These are phyloP conservation scores for Metschnikowia noctiluminum DNA, from an alignment of 805 yeast species.

Conservation along the genomic window DNA sequence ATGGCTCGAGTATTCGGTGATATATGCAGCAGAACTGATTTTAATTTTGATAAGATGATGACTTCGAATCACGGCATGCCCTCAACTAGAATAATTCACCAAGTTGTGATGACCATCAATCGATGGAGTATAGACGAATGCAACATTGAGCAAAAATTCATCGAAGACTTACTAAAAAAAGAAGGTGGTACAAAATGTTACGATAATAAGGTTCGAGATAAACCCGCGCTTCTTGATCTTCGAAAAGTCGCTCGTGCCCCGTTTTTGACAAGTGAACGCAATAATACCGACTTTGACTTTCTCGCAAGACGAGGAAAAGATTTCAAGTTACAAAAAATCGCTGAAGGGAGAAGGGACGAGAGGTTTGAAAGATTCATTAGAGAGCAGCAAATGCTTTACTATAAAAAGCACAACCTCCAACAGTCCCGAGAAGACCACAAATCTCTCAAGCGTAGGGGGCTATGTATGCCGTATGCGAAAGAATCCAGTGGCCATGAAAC, in stretches of 20 bases:
- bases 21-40: slow-evolving; percentile 9
- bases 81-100: neutral
- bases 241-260: slow-evolving; percentile 16
- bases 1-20: slow-evolving; percentile 41
- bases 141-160: slow-evolving; percentile 25
- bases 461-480: slow-evolving; percentile 10
- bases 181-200: neutral
- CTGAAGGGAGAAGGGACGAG: slow-evolving; percentile 26
- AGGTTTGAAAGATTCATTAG: slow-evolving; percentile 21
- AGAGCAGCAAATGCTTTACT: slow-evolving; percentile 25
- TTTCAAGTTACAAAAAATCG: slow-evolving; percentile 23
- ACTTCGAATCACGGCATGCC: slow-evolving; percentile 2
- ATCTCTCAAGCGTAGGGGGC: slow-evolving; percentile 8
- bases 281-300: slow-evolving; percentile 10
- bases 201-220: neutral
- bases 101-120: slow-evolving; percentile 26
- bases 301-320: slow-evolving; percentile 16
- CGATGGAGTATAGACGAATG: slow-evolving; percentile 35
- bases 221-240: slow-evolving; percentile 11
- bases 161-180: slow-evolving; percentile 9
- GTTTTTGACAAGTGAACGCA: slow-evolving; percentile 12
- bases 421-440: slow-evolving; percentile 9
- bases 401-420: slow-evolving; percentile 12
- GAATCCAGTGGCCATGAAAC: slow-evolving; percentile 19
- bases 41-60: slow-evolving; percentile 13